phyloP scores from a whole-genome alignment of 345 rosid genomes.

The Lumnitzera racemosa region DNA sequence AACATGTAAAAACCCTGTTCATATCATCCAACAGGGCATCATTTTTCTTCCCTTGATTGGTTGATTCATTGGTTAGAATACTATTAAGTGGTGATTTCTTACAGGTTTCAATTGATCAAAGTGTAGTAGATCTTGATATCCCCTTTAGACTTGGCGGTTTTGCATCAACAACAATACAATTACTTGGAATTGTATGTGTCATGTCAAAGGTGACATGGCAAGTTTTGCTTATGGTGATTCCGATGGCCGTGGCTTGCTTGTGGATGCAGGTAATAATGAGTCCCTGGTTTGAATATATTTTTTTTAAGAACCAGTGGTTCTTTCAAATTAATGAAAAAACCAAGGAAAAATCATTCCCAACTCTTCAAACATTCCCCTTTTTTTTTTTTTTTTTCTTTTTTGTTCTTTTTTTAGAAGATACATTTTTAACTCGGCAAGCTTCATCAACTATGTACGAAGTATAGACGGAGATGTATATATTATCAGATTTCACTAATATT shows the following conservation, averaged over 20 bases:
- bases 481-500: too few relatives aligned
- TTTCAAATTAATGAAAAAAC: too few relatives aligned
- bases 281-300: background rate
- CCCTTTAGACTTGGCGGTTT: constrained; percentile 99
- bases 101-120: constrained; percentile 98
- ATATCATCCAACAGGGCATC: background rate
- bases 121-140: constrained; percentile 98
- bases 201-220: constrained; percentile 98
- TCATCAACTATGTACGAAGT: too few relatives aligned
- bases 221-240: constrained; percentile 91
- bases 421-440: too few relatives aligned
- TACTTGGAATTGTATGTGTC: constrained; percentile 88
- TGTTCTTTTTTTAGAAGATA: too few relatives aligned
- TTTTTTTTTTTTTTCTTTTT: too few relatives aligned
- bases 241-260: constrained; percentile 95
- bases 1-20: constrained; percentile 1
- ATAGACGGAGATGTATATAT: too few relatives aligned
- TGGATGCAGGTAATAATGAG: constrained; percentile 86
- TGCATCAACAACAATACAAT: constrained; percentile 98
- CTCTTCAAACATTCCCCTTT: too few relatives aligned
- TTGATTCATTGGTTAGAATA: constrained; percentile 8
- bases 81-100: constrained; percentile 5
- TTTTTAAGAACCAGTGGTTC: too few relatives aligned
- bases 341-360: too few relatives aligned
- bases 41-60: background rate